Evolutionary conservation across 163 green algal species (phyloP), one percentile per base, ranked within the genome.

Genomic region (Coccomyxa subellipsoidea): DNA sequence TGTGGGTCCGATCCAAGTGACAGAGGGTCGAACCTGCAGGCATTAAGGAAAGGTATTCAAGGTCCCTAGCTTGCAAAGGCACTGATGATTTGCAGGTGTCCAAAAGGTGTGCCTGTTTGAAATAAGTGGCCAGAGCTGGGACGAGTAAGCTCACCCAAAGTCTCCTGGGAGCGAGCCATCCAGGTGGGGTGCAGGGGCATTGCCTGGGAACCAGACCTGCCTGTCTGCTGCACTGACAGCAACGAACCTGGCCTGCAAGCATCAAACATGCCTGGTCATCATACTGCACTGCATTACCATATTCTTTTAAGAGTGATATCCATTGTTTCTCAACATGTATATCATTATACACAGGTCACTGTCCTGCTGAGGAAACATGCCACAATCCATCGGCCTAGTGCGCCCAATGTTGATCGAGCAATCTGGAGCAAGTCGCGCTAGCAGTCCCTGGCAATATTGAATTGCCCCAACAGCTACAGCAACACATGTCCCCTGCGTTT

Each of bases 1-100:
- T 87, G 81, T 25, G 86, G 79, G 79, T 90, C 84, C 31, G 85
- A 81, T 85, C 84, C 84, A 80, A 97, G 88, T 86, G 81, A 80
- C 32, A 96, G 88, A 40, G 94, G 94, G 87, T 97, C 94, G 77
- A 97, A 98, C 81, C 94, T 94, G 79, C 92, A 4, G n/a, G n/a
- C n/a, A n/a, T n/a, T n/a, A 36, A 76, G 69, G 31, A 15, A 76
- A 76, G 0, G n/a, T n/a, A n/a, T n/a, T n/a, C n/a, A n/a, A n/a
- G n/a, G n/a, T n/a, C n/a, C n/a, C n/a, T n/a, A n/a, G n/a, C n/a
- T n/a, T n/a, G n/a, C n/a, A n/a, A n/a, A n/a, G n/a, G n/a, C n/a
- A n/a, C n/a, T n/a, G n/a, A n/a, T n/a, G n/a, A n/a, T n/a, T n/a
- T n/a, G n/a, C n/a, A n/a, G n/a, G n/a, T n/a, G n/a, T n/a, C n/a